These are phyloP conservation scores for Leptodermis oblonga DNA, from an alignment of 257 asterid species.

Conservation along the genomic window DNA sequence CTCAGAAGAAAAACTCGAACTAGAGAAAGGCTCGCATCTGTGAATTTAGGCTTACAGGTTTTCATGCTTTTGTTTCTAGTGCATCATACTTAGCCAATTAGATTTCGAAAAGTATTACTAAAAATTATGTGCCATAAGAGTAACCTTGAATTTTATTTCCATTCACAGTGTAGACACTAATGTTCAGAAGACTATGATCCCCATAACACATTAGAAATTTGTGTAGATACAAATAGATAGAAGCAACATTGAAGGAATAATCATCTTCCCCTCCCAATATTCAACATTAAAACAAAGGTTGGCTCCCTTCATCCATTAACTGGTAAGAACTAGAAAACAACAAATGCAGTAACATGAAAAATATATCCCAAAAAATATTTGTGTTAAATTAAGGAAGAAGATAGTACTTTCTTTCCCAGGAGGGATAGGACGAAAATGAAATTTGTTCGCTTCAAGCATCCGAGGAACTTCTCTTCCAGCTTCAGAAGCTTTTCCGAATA, in stretches of 20 bases:
- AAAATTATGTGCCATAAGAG: neutral
- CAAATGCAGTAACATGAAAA: neutral
- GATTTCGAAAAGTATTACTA: neutral
- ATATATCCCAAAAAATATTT: neutral
- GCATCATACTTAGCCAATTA: neutral
- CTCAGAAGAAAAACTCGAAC: neutral
- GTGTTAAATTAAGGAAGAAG: slow-evolving; percentile 18
- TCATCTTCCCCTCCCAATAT: neutral
- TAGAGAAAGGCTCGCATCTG: neutral
- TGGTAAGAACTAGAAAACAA: neutral
- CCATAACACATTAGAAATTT: neutral
- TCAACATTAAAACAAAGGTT: neutral
- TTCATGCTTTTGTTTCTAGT: neutral
- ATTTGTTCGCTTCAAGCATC: slow-evolving; percentile 97
- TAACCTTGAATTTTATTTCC: neutral
- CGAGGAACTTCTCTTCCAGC: slow-evolving; percentile 96
- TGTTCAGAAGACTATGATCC: neutral
- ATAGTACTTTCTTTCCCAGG: slow-evolving; percentile 63
- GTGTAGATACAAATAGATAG: neutral
- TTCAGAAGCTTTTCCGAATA: slow-evolving; percentile 81
- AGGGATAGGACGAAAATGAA: slow-evolving; percentile 79
- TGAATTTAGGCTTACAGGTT: neutral
- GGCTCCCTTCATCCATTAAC: neutral
- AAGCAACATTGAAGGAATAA: neutral
- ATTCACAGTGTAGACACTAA: neutral